Conservation (phyloP, 1,284 basidiomycete genomes). For the Lentinus polychrous region DNA sequence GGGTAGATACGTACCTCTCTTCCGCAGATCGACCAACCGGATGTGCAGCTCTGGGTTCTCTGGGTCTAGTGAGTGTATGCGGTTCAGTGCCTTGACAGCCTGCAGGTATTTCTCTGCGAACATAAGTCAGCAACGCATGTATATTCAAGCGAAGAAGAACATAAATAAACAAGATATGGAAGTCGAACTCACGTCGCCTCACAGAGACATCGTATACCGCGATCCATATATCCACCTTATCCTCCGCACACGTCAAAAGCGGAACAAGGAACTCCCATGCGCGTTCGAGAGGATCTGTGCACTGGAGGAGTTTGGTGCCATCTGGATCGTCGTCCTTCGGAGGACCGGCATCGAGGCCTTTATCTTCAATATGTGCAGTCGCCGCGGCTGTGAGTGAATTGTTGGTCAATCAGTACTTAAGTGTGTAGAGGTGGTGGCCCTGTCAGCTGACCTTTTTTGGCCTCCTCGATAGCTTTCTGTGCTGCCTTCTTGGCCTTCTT, state of each 20-base stretch:
- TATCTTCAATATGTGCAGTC: slow-evolving; percentile 49
- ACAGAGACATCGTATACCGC: slow-evolving; percentile 78
- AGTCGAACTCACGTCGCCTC: slow-evolving; percentile 55
- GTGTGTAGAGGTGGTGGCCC: background rate
- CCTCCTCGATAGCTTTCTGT: slow-evolving; percentile 57
- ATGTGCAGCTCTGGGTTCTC: slow-evolving; percentile 66
- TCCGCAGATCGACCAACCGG: slow-evolving; percentile 61
- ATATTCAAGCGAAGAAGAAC: background rate
- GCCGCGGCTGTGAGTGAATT: background rate
- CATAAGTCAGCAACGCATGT: slow-evolving; percentile 2
- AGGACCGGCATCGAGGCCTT: slow-evolving; percentile 59
- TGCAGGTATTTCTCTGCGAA: slow-evolving; percentile 72
- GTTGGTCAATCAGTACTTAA: too few relatives aligned
- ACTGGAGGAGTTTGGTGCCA: slow-evolving; percentile 63
- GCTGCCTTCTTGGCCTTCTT: slow-evolving; percentile 81
- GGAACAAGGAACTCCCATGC: slow-evolving; percentile 74
- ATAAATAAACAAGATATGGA: background rate
- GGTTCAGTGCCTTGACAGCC: slow-evolving; percentile 65
- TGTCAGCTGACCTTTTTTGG: slow-evolving; percentile 44
- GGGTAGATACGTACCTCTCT: slow-evolving; percentile 35
- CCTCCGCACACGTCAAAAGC: slow-evolving; percentile 46
- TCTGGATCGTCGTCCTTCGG: slow-evolving; percentile 81
- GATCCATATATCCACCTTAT: slow-evolving; percentile 68
- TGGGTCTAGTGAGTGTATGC: slow-evolving; percentile 49
- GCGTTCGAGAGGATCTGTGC: slow-evolving; percentile 67